Conservation (phyloP, 75 land plant species). For the Selaginella moellendorffii region DNA sequence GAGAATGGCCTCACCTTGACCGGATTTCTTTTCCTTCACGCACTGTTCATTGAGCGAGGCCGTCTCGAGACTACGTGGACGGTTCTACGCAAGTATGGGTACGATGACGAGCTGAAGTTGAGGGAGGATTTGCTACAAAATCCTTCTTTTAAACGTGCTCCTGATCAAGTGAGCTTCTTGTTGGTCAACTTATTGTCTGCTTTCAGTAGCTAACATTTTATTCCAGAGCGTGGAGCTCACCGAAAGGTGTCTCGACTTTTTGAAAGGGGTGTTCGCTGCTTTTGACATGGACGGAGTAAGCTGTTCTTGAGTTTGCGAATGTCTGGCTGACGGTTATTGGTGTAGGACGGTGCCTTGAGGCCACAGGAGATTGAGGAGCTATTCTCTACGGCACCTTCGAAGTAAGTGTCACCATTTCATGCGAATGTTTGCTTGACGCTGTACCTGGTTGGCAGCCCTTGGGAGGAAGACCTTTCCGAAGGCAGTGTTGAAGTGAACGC, state of each 20-base stretch:
- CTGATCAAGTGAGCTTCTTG: conserved; percentile 65
- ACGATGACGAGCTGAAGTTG: conserved; percentile 83
- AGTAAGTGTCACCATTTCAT: conserved; percentile 23
- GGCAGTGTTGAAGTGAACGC: conserved; percentile 65
- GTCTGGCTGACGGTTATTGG: not conserved
- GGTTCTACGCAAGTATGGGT: conserved; percentile 86
- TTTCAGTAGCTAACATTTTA: not conserved
- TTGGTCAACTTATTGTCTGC: too few relatives aligned
- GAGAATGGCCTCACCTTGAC: conserved; percentile 90
- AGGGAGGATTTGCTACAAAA: conserved; percentile 58
- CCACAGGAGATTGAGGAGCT: conserved; percentile 71
- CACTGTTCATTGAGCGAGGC: conserved; percentile 93
- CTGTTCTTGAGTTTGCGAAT: not conserved
- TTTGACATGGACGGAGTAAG: conserved; percentile 69
- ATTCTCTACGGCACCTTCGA: conserved; percentile 91
- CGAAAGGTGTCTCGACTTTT: conserved; percentile 54
- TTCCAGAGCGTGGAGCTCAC: conserved; percentile 86
- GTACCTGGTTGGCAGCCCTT: conserved; percentile 41
- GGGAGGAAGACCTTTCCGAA: conserved; percentile 51
- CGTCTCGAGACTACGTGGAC: conserved; percentile 99
- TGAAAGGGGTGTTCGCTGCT: conserved; percentile 48
- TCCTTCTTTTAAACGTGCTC: conserved; percentile 40
- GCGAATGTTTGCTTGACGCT: not conserved
- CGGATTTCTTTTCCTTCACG: conserved; percentile 94
- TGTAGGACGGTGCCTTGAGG: conserved; percentile 63